These are phyloP conservation scores for Iris pallida DNA, from an alignment of 116 monocot species.

Conservation along the genomic window DNA sequence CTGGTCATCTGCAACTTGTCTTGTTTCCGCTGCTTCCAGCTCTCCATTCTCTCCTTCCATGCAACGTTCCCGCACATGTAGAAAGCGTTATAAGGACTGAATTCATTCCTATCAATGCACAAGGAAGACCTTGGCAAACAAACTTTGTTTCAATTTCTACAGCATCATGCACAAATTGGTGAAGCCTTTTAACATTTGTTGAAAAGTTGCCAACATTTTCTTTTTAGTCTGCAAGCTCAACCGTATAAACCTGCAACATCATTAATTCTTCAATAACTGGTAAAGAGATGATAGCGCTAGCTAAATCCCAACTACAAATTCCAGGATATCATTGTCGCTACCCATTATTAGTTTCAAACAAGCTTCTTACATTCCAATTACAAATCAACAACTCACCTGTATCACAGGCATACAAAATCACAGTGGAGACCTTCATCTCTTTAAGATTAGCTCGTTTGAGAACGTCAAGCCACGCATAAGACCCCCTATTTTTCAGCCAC, in stretches of 20 bases:
- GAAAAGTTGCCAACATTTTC: background rate
- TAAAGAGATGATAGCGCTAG: too few relatives aligned
- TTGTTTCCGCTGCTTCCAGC: too few relatives aligned
- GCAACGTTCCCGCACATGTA: too few relatives aligned
- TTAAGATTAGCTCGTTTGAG: slow-evolving; percentile 39
- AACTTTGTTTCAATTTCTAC: slow-evolving; percentile 36
- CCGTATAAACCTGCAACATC: background rate
- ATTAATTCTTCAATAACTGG: background rate
- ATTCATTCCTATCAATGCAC: slow-evolving; percentile 34
- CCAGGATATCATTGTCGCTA: too few relatives aligned
- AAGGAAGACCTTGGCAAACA: slow-evolving; percentile 26
- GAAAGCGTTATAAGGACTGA: slow-evolving; percentile 24
- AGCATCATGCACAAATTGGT: slow-evolving; percentile 26
- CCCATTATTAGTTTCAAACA: too few relatives aligned
- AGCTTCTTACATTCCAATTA: too few relatives aligned
- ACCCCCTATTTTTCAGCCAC: slow-evolving; percentile 42
- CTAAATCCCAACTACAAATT: too few relatives aligned
- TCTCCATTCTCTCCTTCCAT: too few relatives aligned
- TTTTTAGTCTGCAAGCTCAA: background rate
- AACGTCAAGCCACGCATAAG: slow-evolving; percentile 37
- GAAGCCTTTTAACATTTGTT: slow-evolving; percentile 18
- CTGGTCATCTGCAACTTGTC: too few relatives aligned
- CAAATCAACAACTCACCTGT: slow-evolving; percentile 17
- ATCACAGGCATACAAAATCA: slow-evolving; percentile 32
- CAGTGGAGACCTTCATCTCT: slow-evolving; percentile 44